Base-by-base conservation (phyloP, 345 rosid species). In the Populus nigra region DNA sequence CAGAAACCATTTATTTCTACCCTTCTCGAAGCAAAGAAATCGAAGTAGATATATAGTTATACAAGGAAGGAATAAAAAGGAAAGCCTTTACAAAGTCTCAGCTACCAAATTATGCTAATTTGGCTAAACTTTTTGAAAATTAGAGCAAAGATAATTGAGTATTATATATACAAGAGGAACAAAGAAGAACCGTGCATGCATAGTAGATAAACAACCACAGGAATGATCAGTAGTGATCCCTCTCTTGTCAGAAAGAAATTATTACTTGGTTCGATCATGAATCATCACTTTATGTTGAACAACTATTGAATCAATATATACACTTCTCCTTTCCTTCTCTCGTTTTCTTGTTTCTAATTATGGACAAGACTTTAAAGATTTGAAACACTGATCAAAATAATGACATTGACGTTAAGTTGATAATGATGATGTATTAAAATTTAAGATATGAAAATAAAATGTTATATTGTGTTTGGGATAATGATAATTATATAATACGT, bases 201-300 rank as follows among this genome's bases (percentile, higher is more conserved):
- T 36, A 36, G 47, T 39, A 41, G 50, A 68, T 68, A 10, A 22
- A 39, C 71, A 20, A 39, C 71, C 71, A 3, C 7, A 9, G 29
- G 13, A 38, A 38, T 36, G 22, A 1, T 3, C 45, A 41, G 11
- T 11, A 3, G 3, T 9, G 8, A 57, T n/a, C 63, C 23, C 63
- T 53, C 59, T 53, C 59, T 20, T 53, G 59, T 7, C 8, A 53
- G 11, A 2, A 53, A 53, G 23, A 53, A 53, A 53, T 53, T 53
- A 53, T 53, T 53, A 7, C 59, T 53, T 23, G 8, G 7, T 53
- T 53, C 3, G 59, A 20, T 20, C 59, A 20, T 18, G 18, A 20
- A 53, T 53, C 27, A 27, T 27, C 13, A 4, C 74, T 71, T 71
- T 49, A 50, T 17, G 74, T 10, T 71, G 43, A 71, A 71, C 74